These are phyloP conservation scores for Epichloe festucae DNA, from an alignment of 2,329 filamentous ascomycete genomes.

Conservation along the genomic window DNA sequence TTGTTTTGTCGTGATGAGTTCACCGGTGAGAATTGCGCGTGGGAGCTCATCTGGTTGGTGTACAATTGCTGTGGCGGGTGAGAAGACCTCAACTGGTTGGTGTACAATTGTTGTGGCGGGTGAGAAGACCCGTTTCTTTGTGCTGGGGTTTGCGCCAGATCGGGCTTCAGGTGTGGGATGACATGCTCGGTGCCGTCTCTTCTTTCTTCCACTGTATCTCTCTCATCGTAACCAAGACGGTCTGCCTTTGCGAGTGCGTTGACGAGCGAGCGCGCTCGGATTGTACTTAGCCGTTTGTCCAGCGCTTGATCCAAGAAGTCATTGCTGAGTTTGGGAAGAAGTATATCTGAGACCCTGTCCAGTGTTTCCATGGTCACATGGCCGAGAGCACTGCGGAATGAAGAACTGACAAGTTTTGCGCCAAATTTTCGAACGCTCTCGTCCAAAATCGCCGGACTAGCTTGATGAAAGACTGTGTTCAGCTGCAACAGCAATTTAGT, in stretches of 20 bases:
- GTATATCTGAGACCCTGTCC: conserved; percentile 29
- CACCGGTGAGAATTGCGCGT: background rate
- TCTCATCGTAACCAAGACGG: conserved; percentile 41
- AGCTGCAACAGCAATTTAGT: conserved; percentile 25
- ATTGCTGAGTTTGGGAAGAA: conserved; percentile 34
- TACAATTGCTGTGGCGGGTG: background rate
- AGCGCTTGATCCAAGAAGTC: conserved; percentile 39
- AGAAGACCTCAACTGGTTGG: background rate
- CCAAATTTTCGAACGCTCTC: conserved; percentile 34
- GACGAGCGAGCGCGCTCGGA: conserved; percentile 39
- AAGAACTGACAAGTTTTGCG: conserved; percentile 25
- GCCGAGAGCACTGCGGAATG: conserved; percentile 27
- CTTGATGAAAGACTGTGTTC: conserved; percentile 35
- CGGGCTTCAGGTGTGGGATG: conserved; percentile 18
- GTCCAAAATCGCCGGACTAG: conserved; percentile 22
- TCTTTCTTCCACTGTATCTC: conserved; percentile 34
- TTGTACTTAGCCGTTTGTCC: conserved; percentile 37
- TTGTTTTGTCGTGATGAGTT: background rate
- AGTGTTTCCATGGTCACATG: conserved; percentile 29
- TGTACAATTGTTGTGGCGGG: background rate
- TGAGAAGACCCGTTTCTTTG: background rate
- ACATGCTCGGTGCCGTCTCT: conserved; percentile 21
- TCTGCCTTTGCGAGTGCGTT: conserved; percentile 44
- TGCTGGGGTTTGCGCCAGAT: conserved; percentile 4
- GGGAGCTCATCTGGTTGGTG: background rate